phyloP scores from a whole-genome alignment of 139 green algal genomes.

The Edaphochlamys debaryana region DNA sequence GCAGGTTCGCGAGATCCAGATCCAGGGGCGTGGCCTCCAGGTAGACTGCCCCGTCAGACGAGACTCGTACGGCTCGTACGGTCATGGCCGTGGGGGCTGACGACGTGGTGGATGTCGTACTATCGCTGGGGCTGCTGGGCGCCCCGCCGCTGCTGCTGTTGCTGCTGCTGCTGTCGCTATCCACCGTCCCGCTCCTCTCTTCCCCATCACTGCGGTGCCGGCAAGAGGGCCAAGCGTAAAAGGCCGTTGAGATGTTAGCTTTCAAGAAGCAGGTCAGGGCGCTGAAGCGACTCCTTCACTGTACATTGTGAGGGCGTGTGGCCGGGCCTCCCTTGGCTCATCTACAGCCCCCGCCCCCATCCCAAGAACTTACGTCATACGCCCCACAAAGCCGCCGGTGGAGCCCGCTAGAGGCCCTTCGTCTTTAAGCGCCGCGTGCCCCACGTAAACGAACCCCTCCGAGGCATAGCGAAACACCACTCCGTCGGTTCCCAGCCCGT shows the following conservation, averaged over 20 bases:
- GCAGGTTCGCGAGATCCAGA: not conserved
- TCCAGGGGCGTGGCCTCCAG: not conserved
- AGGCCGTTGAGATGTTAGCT: too few species aligned
- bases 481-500: too few species aligned
- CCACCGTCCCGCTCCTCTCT: too few species aligned
- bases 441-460: conserved; percentile 10
- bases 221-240: too few species aligned
- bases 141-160: too few species aligned
- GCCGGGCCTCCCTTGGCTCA: too few species aligned
- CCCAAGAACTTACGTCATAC: not conserved
- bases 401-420: not conserved
- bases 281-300: too few species aligned
- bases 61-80: conserved; percentile 1
- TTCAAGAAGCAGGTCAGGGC: too few species aligned
- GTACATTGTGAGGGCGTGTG: too few species aligned
- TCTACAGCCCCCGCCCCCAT: not conserved
- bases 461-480: not conserved
- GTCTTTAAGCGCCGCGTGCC: not conserved
- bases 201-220: too few species aligned
- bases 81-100: not conserved
- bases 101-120: too few species aligned
- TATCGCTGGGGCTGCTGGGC: too few species aligned
- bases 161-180: not conserved
- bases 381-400: not conserved
- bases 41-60: not conserved